Base-by-base conservation (phyloP, 2,329 filamentous ascomycete genomes). In the Proliferodiscus dingleyae region DNA sequence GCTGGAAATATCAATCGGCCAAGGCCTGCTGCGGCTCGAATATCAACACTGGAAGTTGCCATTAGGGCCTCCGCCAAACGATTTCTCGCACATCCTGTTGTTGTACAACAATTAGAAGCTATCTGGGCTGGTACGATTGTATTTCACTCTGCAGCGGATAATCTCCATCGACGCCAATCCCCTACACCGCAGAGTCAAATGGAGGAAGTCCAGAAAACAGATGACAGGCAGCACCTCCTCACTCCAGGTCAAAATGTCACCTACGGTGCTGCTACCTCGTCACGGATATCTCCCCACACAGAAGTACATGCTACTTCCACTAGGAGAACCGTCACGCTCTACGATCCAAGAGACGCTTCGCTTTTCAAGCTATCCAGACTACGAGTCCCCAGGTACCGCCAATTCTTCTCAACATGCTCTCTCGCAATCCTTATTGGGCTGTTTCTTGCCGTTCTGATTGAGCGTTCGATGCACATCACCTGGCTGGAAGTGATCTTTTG, bases 41-140 rank as follows among this genome's bases (percentile, higher is more conserved):
- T 91, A 13, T 96, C 90, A 7, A 90, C 90, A 6, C 78, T 96
- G 24, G 91, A 96, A 68, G 83, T 97, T 47, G 90, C 91, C 50
- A 96, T 97, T 59, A 82, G 89, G 55, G 89, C 90, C 16, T 90
- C 90, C 52, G 87, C 91, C 18, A 96, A 97, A 68, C 85, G 89
- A 56, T 95, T 96, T 57, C 73, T 97, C 4, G 86, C 91, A 7
- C 90, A 96, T 61, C 90, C 91, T 1, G 73, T 96, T 3, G 89
- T 96, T 1, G 85, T 96, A 7, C 89, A 94, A 65, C 90, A 96
- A 62, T 74, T 97, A n/a, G 89, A 96, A 66, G 90, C 89, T 36
- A 95, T 97, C 51, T 97, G 91, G 91, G 91, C 89, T 16, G 91
- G 91, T 22, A 91, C 87, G 15, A 93, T 97, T 54, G 89, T 93